Evolutionary conservation across 2,329 filamentous ascomycete genomes (phyloP), one percentile per base, ranked within the genome.

Genomic region (Trichoderma endophyticum): DNA sequence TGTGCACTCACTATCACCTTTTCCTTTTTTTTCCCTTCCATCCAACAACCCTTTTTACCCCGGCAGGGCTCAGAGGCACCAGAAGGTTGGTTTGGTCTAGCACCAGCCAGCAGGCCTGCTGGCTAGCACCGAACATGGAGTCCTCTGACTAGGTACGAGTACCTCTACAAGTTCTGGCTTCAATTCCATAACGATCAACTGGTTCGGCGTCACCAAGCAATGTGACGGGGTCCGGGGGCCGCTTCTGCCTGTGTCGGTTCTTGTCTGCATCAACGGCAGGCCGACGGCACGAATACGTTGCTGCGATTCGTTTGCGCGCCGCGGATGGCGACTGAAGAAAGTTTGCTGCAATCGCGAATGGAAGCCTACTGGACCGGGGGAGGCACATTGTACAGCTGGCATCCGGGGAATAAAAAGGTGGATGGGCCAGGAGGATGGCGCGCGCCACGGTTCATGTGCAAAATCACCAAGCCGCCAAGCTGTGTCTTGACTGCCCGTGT

Each of bases 371-470:
- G 18, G 66, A 70, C 66, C 43, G 6, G 66, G 66, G 66, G 39
- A 70, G 39, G 57, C 66, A 70, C 66, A 54, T 51, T 70, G 66
- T 62, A 70, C 66, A 70, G 66, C 66, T 70, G 66, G 66, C 66
- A 70, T 70, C 57, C 54, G 70, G 70, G 70, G 43, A 54, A 71
- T 71, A 65, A 60, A 71, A 66, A 61, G 51, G 62, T 61, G 61
- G 63, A 61, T 51, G 70, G 62, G 57, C 62, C 48, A 57, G 70
- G 39, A 54, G 56, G 56, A 71, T 71, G 70, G 70, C 70, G 70
- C 69, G 69, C 70, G 62, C 62, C 63, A 71, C 62, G 63, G 70
- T 71, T 71, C 70, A 71, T 71, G 70, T 71, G 62, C 34, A 67
- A 71, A 71, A 71, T 71, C 70, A 67, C 24, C 70, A 60, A 63